Percentiles rank a stretch among this genome's conserved stretches.
These are phyloP conservation scores for Taiwanofungus camphoratus DNA, from an alignment of 1,284 basidiomycete species.

Conservation along the genomic window DNA sequence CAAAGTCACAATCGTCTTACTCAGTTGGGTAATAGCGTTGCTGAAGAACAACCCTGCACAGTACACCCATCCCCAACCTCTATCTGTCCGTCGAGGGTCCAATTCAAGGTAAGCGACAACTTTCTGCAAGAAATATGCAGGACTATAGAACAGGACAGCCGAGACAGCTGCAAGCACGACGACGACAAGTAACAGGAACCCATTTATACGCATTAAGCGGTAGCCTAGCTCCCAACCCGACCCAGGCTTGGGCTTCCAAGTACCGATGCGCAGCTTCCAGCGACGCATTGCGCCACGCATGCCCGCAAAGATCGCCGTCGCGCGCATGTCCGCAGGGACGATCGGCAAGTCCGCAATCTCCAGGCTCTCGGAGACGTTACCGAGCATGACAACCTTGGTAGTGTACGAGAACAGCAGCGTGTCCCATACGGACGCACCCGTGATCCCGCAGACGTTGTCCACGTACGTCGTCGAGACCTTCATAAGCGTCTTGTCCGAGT, in stretches of 20 bases:
- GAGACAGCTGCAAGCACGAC: constrained; percentile 53
- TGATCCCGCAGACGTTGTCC: constrained; percentile 63
- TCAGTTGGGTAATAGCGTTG: constrained; percentile 52
- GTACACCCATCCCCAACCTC: constrained; percentile 72
- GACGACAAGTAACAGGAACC: constrained; percentile 35
- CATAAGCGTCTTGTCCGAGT: constrained; percentile 63
- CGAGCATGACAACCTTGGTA: constrained; percentile 78
- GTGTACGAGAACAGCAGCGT: constrained; percentile 76
- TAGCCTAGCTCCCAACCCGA: constrained; percentile 62
- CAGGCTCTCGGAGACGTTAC: constrained; percentile 64
- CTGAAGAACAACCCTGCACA: constrained; percentile 64
- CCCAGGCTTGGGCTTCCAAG: constrained; percentile 42
- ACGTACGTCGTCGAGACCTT: constrained; percentile 48
- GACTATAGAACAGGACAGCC: constrained; percentile 71
- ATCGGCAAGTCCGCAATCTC: constrained; percentile 86
- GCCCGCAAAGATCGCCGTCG: constrained; percentile 38
- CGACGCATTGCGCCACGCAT: constrained; percentile 37
- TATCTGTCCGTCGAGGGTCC: constrained; percentile 46
- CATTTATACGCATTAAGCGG: constrained; percentile 52
- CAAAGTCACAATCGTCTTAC: constrained; percentile 34
- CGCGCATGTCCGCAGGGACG: constrained; percentile 66
- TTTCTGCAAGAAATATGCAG: constrained; percentile 69
- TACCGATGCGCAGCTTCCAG: constrained; percentile 37
- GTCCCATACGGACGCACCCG: constrained; percentile 44
- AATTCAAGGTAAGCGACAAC: constrained; percentile 73